Evolutionary conservation across 441 rosid genomes (phyloP), one percentile per base, ranked within the genome.

Genomic region (Raphanus hybrid): DNA sequence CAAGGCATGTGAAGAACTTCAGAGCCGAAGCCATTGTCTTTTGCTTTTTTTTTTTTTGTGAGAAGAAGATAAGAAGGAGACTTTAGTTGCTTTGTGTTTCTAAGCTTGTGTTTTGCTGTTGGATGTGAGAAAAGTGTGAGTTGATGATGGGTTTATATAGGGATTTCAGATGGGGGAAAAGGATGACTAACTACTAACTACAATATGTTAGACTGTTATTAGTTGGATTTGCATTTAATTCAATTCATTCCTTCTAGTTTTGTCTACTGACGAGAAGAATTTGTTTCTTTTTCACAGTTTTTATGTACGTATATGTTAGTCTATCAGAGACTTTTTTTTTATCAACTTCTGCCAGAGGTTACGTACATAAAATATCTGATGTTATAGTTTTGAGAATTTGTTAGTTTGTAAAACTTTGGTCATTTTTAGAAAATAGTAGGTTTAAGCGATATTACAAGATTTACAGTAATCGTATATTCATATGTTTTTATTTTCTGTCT

Each of bases 11-110:
- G 55, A 48, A 48, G 6, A 48, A 48, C 6, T 5, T 48, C 55
- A 48, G 55, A n/a, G 55, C 55, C 16, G 55, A n/a, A 48, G 55
- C 55, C 55, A 48, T 48, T 48, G 55, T 48, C 16, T n/a, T 48
- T n/a, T 48, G 55, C 16, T 48, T 48, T 48, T 48, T 45, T 48
- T 48, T 45, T 45, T 37, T 41, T 10, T 10, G 48, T 41, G 43
- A 11, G 11, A n/a, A 45, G 54, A 4, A 45, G 12, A 45, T 45
- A 48, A n/a, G 16, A 48, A n/a, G 16, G 55, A 48, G 55, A 48
- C 55, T 48, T 35, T n/a, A 48, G 55, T 48, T 48, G 8, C 7
- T 48, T 48, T 48, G 16, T 48, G 55, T n/a, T n/a, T 48, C 16
- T 48, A 5, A n/a, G 55, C 55, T 48, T 48, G 55, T 48, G 55